Conservation (phyloP, 2,329 filamentous ascomycete genomes). For the Mycosphaerelloides madeirae region DNA sequence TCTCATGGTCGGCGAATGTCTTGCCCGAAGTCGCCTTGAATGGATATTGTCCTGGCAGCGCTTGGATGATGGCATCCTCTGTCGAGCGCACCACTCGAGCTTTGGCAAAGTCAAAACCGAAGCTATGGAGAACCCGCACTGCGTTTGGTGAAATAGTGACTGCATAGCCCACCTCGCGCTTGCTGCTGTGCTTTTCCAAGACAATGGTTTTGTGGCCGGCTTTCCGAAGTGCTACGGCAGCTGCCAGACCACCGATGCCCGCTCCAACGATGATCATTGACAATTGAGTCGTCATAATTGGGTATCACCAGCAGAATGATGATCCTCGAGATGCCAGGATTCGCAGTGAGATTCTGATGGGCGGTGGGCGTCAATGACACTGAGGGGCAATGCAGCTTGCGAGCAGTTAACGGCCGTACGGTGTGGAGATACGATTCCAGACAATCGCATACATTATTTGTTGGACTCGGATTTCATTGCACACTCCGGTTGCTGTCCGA, state of each 20-base stretch:
- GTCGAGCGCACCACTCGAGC: too few relatives aligned
- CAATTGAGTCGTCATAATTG: too few relatives aligned
- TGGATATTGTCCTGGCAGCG: background rate
- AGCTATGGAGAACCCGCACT: constrained; percentile 4
- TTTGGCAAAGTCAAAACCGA: background rate
- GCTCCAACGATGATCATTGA: background rate
- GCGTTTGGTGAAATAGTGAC: constrained; percentile 13
- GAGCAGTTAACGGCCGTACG: too few relatives aligned
- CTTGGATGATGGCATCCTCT: background rate
- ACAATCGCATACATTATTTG: too few relatives aligned
- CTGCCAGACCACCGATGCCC: background rate
- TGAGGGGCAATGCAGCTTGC: too few relatives aligned
- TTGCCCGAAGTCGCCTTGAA: background rate
- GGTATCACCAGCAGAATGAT: too few relatives aligned
- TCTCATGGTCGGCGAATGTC: background rate
- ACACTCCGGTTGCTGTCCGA: too few relatives aligned
- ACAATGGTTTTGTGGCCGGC: constrained; percentile 52
- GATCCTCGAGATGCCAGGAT: too few relatives aligned
- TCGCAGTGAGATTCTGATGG: too few relatives aligned
- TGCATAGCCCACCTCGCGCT: constrained; percentile 32
- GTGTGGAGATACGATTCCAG: too few relatives aligned
- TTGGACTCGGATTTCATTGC: too few relatives aligned
- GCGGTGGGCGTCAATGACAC: too few relatives aligned
- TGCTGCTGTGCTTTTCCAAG: constrained; percentile 47
- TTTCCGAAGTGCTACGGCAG: constrained; percentile 34